Evolutionary conservation across 129 eudicot species (phyloP), one percentile per base, ranked within the genome.

Genomic region (Kitagawia praeruptora): DNA sequence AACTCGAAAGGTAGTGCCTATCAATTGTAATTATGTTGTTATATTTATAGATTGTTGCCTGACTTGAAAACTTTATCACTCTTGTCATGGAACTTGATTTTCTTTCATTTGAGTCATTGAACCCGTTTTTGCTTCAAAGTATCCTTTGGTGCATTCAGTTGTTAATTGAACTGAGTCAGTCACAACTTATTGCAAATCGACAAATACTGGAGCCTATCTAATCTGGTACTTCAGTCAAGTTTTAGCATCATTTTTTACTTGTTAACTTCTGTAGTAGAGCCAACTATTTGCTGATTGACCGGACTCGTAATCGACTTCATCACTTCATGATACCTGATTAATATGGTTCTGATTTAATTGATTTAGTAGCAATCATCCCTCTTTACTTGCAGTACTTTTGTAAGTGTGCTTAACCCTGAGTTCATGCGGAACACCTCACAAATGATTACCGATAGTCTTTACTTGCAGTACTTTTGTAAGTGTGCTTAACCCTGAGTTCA

Each of bases 1-100:
- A 92, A 85, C 74, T 85, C 96, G 31, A 95, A 92, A 92, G 96
- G 98, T 95, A 53, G 19, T 51, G 63, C 76, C 44, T 78, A 58
- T 58, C 4, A 56, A 58, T 58, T 58, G 34, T 58, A 58, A 58
- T 58, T n/a, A n/a, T 58, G 67, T 58, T 58, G 67, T 58, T n/a
- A n/a, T 11, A 34, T n/a, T 1, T n/a, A n/a, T n/a, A 58, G 67
- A 58, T 8, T 3, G 67, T n/a, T 58, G 34, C 10, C 15, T 2
- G 67, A 58, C 34, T 56, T n/a, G 13, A 58, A n/a, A 23, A n/a
- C 31, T 2, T n/a, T 58, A 5, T 58, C 67, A 58, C 34, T 58
- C 25, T 9, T 1, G 5, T n/a, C 67, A 8, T 23, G 27, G 15
- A 58, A 58, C 34, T 58, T 3, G 6, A 56, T 21, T 23, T 56